Conservation (phyloP, 2,329 filamentous ascomycete genomes). For the Cephalotrichum gorgonifer region DNA sequence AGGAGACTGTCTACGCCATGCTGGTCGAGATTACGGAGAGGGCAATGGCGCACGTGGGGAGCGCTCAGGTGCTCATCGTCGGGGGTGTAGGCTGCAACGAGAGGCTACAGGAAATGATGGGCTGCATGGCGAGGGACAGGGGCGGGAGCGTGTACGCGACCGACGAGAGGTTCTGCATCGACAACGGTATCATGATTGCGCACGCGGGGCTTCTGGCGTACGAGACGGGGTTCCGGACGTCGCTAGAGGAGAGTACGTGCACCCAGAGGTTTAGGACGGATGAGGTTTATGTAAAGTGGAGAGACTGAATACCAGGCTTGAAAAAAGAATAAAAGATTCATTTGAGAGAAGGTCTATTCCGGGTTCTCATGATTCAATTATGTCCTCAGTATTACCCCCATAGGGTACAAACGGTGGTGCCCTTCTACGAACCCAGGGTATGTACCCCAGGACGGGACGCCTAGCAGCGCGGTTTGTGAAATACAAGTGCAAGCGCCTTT, state of each 20-base stretch:
- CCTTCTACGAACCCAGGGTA: too few species aligned
- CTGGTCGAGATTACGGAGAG: slow-evolving; percentile 96
- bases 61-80: slow-evolving; percentile 82
- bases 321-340: background rate
- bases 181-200: slow-evolving; percentile 99
- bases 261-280: slow-evolving; percentile 78
- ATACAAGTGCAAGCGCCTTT: too few species aligned
- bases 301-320: slow-evolving; percentile 31
- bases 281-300: slow-evolving; percentile 71
- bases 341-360: background rate
- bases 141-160: slow-evolving; percentile 89
- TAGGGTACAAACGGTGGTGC: too few species aligned
- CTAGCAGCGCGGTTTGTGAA: too few species aligned
- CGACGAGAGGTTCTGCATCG: slow-evolving; percentile 95
- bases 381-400: too few species aligned
- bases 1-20: slow-evolving; percentile 96
- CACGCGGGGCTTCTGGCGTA: slow-evolving; percentile 86
- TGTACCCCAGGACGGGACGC: too few species aligned
- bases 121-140: slow-evolving; percentile 78
- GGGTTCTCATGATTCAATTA: background rate
- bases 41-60: slow-evolving; percentile 95
- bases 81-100: slow-evolving; percentile 95
- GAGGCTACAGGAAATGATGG: slow-evolving; percentile 97
- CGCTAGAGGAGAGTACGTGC: slow-evolving; percentile 71
- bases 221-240: slow-evolving; percentile 67